Conservation (phyloP, 75 land plant species). For the Larix kaempferi region DNA sequence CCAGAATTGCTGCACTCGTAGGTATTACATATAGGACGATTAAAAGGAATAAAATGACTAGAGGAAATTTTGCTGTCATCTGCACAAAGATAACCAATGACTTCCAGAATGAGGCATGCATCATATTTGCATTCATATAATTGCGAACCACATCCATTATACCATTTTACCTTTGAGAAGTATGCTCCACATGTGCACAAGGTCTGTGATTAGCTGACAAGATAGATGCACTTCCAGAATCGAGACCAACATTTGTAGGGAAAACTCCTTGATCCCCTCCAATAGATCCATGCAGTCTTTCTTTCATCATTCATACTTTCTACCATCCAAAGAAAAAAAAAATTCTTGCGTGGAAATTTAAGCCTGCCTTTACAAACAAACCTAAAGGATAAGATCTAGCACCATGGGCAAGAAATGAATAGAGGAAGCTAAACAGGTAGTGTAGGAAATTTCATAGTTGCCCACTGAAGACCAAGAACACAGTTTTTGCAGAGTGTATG, state of each 20-base stretch:
- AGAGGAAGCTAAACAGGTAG: slow-evolving; percentile 84
- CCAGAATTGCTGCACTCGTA: slow-evolving; percentile 57
- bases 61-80: slow-evolving; percentile 60
- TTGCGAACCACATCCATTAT: neutral
- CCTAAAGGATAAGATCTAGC: slow-evolving; percentile 80
- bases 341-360: slow-evolving; percentile 92
- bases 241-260: slow-evolving; percentile 8
- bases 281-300: slow-evolving; percentile 13
- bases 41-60: slow-evolving; percentile 56
- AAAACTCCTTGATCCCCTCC: slow-evolving; percentile 8
- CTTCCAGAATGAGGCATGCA: slow-evolving; percentile 37
- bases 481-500: slow-evolving; percentile 95
- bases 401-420: slow-evolving; percentile 96
- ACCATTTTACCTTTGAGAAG: neutral
- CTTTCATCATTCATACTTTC: slow-evolving; percentile 74
- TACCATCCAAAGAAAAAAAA: slow-evolving; percentile 89
- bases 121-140: slow-evolving; percentile 19
- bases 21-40: slow-evolving; percentile 68
- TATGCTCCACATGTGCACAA: slow-evolving; percentile 2
- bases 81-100: slow-evolving; percentile 39
- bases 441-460: slow-evolving; percentile 66
- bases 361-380: slow-evolving; percentile 80
- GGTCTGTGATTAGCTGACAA: neutral
- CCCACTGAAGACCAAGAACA: slow-evolving; percentile 85
- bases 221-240: slow-evolving; percentile 2